Evolutionary conservation across 2,329 filamentous ascomycete species (phyloP).

Genomic region (Cryphonectria parasitica): DNA sequence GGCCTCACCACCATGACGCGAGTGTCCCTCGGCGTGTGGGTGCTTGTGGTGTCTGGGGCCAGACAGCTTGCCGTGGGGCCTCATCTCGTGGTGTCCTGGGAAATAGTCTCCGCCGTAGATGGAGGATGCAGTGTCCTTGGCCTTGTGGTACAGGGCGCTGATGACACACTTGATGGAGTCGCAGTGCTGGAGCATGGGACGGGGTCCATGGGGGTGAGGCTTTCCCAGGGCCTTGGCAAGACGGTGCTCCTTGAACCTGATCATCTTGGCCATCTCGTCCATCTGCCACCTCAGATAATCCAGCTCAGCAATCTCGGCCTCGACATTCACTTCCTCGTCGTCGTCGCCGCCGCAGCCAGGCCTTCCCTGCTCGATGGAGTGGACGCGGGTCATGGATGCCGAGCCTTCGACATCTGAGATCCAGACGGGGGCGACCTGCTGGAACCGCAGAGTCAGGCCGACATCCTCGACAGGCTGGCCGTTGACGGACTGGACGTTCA

Average conservation of each 20-base stretch:
- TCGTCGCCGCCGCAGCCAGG: conserved; percentile 29
- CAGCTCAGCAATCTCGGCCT: conserved; percentile 50
- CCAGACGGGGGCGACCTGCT: conserved; percentile 47
- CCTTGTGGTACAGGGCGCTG: conserved; percentile 43
- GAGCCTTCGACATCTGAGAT: conserved; percentile 49
- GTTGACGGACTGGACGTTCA: conserved; percentile 49
- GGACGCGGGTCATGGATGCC: conserved; percentile 38
- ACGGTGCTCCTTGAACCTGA: conserved; percentile 47
- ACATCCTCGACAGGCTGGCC: conserved; percentile 44
- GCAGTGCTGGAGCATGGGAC: conserved; percentile 41
- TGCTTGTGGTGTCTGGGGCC: conserved; percentile 27
- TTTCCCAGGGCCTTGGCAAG: conserved; percentile 42
- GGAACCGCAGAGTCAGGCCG: conserved; percentile 50
- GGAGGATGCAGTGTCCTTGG: conserved; percentile 42
- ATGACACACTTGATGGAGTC: conserved; percentile 49
- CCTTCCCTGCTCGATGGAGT: conserved; percentile 30
- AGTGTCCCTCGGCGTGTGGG: conserved; percentile 12
- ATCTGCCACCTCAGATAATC: conserved; percentile 48
- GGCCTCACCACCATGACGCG: background rate
- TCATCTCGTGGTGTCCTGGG: conserved; percentile 27
- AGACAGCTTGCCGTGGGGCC: conserved; percentile 33
- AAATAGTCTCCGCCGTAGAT: conserved; percentile 37
- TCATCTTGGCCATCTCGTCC: conserved; percentile 46
- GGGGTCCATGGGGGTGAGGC: conserved; percentile 25
- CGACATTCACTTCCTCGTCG: conserved; percentile 39